Evolutionary conservation across 805 yeast genomes (phyloP), one percentile per base, ranked within the genome.

Genomic region (Saccharomycopsis selenospora): DNA sequence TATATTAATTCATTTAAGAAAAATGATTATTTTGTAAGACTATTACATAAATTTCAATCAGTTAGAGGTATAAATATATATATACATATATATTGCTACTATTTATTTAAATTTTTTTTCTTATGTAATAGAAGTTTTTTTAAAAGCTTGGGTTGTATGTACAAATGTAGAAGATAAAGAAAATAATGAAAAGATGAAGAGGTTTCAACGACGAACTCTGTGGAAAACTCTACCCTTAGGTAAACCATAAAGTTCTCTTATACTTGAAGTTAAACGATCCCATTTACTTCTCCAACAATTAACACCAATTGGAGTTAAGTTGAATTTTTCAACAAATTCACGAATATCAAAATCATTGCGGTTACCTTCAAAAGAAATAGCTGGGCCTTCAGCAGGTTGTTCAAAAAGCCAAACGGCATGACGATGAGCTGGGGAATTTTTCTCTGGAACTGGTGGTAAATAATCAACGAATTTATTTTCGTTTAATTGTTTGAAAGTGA

Each of bases 401-500:
- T 89, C 80, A 64, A 88, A 84, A 3, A 89, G 95, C 96, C 97
- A 90, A 40, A 87, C 77, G 45, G 85, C 80, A 48, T 85, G 80
- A 66, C 98, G 78, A 65, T 91, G 96, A 27, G 71, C 71, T 38
- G 86, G 88, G 3, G 83, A 72, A 64, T 93, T 93, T 69, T 85
- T 86, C 62, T 91, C 97, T 8, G 97, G 96, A 24, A 76, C 76
- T 41, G 96, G 85, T 23, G 99, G 96, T 22, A 72, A 61, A 63
- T 88, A 91, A 6, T 77, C 75, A 36, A 73, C 70, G 54, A 79
- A 71, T 51, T 65, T 33, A 22, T 47, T 59, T 41, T 53, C 46
- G 26, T 59, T 52, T 6, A 53, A 56, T 53, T 67, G 71, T 40
- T 59, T 63, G 20, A 76, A 70, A 52, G 73, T 72, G 30, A 86